These are phyloP conservation scores for Golubevia pallescens DNA, from an alignment of 1,284 basidiomycete species.

Conservation along the genomic window DNA sequence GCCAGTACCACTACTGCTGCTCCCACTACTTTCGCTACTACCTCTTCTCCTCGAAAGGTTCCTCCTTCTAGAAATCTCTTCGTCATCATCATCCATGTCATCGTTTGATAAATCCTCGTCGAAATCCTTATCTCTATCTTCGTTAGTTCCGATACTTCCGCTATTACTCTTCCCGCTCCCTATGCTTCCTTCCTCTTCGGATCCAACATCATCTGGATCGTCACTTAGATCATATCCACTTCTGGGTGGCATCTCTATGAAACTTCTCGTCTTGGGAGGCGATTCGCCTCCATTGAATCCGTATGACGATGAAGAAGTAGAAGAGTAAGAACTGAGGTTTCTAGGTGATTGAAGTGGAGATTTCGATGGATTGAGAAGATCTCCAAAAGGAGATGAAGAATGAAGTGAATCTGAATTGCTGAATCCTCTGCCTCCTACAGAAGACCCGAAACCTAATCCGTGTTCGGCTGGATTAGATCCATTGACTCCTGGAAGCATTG, in stretches of 20 bases:
- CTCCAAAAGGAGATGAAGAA: slow-evolving; percentile 10
- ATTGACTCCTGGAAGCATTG: not conserved
- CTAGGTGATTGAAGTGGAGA: slow-evolving; percentile 26
- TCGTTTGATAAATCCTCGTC: slow-evolving; percentile 18
- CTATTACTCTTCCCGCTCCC: slow-evolving; percentile 26
- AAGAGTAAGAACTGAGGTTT: slow-evolving; percentile 30
- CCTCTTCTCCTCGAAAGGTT: slow-evolving; percentile 1
- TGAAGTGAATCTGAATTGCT: slow-evolving; percentile 18
- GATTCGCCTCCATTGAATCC: slow-evolving; percentile 31
- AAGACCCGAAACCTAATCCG: slow-evolving; percentile 19
- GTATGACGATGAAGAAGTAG: slow-evolving; percentile 9
- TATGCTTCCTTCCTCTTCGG: slow-evolving; percentile 40
- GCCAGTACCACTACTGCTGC: no score
- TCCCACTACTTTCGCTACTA: not conserved
- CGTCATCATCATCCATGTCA: slow-evolving; percentile 15
- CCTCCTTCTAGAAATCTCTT: slow-evolving; percentile 1
- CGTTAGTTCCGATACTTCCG: slow-evolving; percentile 39
- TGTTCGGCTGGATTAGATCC: slow-evolving; percentile 2
- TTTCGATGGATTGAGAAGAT: slow-evolving; percentile 20
- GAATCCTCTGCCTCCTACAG: slow-evolving; percentile 11
- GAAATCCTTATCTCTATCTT: slow-evolving; percentile 21
- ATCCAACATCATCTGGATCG: slow-evolving; percentile 61
- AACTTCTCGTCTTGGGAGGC: slow-evolving; percentile 59
- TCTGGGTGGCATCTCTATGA: slow-evolving; percentile 61
- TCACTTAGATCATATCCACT: slow-evolving; percentile 62